Percentiles rank a stretch among this genome's conserved stretches.
These are phyloP conservation scores for Bromus sterilis DNA, from an alignment of 176 grass and related monocot genomes.

Conservation along the genomic window DNA sequence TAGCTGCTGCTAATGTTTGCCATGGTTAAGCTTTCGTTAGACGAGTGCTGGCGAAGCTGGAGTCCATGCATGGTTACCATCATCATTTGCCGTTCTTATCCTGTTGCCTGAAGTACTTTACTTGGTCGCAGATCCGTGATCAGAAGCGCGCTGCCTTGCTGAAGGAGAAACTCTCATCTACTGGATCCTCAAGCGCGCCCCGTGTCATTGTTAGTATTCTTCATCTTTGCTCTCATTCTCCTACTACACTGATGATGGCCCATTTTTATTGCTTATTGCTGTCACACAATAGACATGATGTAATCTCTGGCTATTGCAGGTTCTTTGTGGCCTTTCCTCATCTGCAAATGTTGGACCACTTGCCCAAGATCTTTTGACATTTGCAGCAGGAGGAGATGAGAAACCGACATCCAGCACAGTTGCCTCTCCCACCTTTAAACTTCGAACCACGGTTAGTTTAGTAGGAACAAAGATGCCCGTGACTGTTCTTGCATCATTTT, in stretches of 20 bases:
- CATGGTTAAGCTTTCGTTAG: neutral
- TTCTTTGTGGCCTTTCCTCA: slow-evolving; percentile 76
- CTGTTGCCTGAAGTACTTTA: slow-evolving; percentile 8
- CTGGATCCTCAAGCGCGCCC: slow-evolving; percentile 46
- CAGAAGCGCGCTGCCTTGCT: slow-evolving; percentile 78
- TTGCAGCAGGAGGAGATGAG: slow-evolving; percentile 37
- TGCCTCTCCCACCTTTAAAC: slow-evolving; percentile 61
- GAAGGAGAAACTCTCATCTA: slow-evolving; percentile 71
- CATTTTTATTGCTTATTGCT: slow-evolving; percentile 7
- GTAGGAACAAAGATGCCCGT: neutral
- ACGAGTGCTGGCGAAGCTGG: neutral
- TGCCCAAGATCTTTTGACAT: slow-evolving; percentile 58
- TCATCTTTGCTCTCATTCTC: neutral
- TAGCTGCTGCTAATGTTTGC: neutral
- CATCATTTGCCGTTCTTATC: neutral
- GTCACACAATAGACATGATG: neutral
- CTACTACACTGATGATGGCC: neutral
- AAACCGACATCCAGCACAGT: slow-evolving; percentile 47
- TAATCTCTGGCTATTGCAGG: slow-evolving; percentile 35
- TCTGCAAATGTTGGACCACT: slow-evolving; percentile 46
- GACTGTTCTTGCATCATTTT: neutral
- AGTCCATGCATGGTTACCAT: neutral
- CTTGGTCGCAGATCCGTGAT: slow-evolving; percentile 54
- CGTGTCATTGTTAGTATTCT: slow-evolving; percentile 66
- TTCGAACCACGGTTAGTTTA: slow-evolving; percentile 78